Evolutionary conservation across 202 grass and related monocot species (phyloP).

Genomic region (Alloteropsis angusta): DNA sequence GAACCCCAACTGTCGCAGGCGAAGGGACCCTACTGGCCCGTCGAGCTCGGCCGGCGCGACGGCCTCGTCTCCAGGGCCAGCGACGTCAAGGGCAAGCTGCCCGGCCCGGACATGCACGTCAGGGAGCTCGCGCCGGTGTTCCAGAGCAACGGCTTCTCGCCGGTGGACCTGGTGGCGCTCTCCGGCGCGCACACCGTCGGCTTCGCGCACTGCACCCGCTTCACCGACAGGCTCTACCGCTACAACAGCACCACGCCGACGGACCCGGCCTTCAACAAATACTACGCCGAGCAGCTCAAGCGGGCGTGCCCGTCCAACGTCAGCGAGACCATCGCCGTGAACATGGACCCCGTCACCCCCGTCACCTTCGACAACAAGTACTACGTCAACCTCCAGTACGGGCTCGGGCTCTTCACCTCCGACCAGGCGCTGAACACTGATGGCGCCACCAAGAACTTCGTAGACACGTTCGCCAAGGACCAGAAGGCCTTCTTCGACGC

Average conservation of each 20-base stretch:
- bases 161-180: slow-evolving; percentile 48
- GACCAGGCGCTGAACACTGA: slow-evolving; percentile 49
- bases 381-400: slow-evolving; percentile 36
- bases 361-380: slow-evolving; percentile 61
- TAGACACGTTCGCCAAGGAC: slow-evolving; percentile 25
- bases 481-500: slow-evolving; percentile 50
- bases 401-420: slow-evolving; percentile 66
- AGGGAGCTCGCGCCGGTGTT: slow-evolving; percentile 40
- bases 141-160: slow-evolving; percentile 13
- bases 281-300: slow-evolving; percentile 49
- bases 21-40: slow-evolving; percentile 41
- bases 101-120: slow-evolving; percentile 35
- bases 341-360: slow-evolving; percentile 54
- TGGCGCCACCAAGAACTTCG: neutral
- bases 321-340: slow-evolving; percentile 34
- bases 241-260: slow-evolving; percentile 2
- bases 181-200: slow-evolving; percentile 83
- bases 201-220: slow-evolving; percentile 71
- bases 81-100: slow-evolving; percentile 49
- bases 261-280: slow-evolving; percentile 34
- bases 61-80: slow-evolving; percentile 42
- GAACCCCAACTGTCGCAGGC: slow-evolving; percentile 30
- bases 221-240: slow-evolving; percentile 45
- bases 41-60: slow-evolving; percentile 60
- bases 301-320: slow-evolving; percentile 43